phyloP scores from a whole-genome alignment of 2,329 filamentous ascomycete genomes.

The Trichoderma brevicompactum region DNA sequence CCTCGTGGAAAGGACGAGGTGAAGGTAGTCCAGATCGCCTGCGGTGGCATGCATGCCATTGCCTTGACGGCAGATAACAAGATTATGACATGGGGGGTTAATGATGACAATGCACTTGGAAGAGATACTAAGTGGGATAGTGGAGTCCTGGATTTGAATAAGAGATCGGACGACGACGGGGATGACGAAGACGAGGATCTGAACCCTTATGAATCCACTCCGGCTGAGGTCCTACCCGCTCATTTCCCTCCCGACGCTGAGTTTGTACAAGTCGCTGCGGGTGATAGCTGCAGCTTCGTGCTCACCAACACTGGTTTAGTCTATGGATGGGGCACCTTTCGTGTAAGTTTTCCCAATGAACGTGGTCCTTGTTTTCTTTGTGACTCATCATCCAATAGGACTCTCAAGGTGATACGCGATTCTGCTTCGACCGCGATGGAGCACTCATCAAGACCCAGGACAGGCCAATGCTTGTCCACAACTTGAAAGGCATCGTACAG shows the following conservation, averaged over 20 bases:
- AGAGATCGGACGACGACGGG: neutral
- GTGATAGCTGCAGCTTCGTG: slow-evolving; percentile 71
- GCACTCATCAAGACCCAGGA: slow-evolving; percentile 50
- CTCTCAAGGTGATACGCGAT: slow-evolving; percentile 49
- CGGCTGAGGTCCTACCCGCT: slow-evolving; percentile 54
- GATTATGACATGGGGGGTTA: slow-evolving; percentile 69
- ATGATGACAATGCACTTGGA: slow-evolving; percentile 67
- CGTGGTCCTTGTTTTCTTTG: slow-evolving; percentile 9
- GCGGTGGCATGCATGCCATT: slow-evolving; percentile 67
- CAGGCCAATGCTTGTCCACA: slow-evolving; percentile 53
- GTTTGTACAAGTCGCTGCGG: slow-evolving; percentile 63
- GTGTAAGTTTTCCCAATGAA: slow-evolving; percentile 50
- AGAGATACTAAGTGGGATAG: slow-evolving; percentile 57
- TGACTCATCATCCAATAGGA: slow-evolving; percentile 28
- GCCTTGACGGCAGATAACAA: slow-evolving; percentile 64
- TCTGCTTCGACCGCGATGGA: slow-evolving; percentile 50
- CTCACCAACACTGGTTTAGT: slow-evolving; percentile 70
- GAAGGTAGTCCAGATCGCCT: slow-evolving; percentile 62
- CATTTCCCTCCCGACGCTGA: slow-evolving; percentile 56
- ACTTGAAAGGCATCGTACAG: slow-evolving; percentile 62
- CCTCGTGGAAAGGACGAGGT: slow-evolving; percentile 50
- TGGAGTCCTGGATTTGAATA: slow-evolving; percentile 34
- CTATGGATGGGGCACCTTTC: slow-evolving; percentile 79
- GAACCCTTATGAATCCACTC: slow-evolving; percentile 63
- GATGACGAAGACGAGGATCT: slow-evolving; percentile 52